Percentiles rank a stretch among this genome's conserved stretches.
phyloP scores from a whole-genome alignment of 2,329 filamentous ascomycete genomes.

The Exophiala lecanii-corni region DNA sequence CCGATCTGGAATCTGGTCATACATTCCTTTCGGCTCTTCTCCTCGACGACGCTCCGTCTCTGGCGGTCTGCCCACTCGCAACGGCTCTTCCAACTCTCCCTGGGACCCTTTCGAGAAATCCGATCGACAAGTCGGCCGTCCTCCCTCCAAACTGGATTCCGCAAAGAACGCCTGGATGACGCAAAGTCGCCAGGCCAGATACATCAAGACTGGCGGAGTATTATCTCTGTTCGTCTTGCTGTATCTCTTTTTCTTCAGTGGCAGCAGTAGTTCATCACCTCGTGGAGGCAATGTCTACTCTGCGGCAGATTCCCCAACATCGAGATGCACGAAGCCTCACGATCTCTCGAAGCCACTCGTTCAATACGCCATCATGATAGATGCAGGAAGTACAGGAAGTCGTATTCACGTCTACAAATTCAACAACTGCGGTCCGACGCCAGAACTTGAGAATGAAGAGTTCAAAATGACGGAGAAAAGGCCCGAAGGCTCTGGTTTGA shows the following conservation, averaged over 20 bases:
- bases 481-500: constrained; percentile 72
- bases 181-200: constrained; percentile 57
- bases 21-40: constrained; percentile 43
- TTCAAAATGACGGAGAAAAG: constrained; percentile 92
- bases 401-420: constrained; percentile 98
- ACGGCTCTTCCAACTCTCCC: constrained; percentile 25
- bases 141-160: constrained; percentile 37
- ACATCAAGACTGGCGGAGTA: constrained; percentile 58
- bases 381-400: constrained; percentile 95
- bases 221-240: constrained; percentile 55
- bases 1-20: constrained; percentile 50
- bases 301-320: constrained; percentile 28
- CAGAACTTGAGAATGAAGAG: constrained; percentile 84
- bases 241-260: constrained; percentile 49
- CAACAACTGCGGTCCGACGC: constrained; percentile 96
- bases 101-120: constrained; percentile 45
- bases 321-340: constrained; percentile 75
- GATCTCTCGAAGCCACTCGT: constrained; percentile 88
- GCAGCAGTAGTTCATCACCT: constrained; percentile 22
- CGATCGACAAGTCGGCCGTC: constrained; percentile 34
- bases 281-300: constrained; percentile 23
- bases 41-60: constrained; percentile 52
- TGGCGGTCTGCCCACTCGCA: constrained; percentile 38
- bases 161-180: constrained; percentile 53
- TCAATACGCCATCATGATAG: constrained; percentile 98